phyloP scores from a whole-genome alignment of 2,329 filamentous ascomycete genomes.

The Calonectria leucothoes region DNA sequence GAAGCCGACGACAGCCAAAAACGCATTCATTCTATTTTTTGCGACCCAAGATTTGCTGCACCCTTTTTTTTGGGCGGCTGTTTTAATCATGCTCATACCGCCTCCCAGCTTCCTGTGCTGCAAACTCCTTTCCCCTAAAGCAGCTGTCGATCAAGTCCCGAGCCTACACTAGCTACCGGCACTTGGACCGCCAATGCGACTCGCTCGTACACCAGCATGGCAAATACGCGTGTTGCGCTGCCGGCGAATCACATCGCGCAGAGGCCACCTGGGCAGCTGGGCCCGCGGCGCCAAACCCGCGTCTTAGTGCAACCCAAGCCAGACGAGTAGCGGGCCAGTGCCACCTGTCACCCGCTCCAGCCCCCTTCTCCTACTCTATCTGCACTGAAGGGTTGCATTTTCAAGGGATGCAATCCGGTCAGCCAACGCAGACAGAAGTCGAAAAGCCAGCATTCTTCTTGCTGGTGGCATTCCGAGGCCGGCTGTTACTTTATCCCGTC shows the following conservation, averaged over 20 bases:
- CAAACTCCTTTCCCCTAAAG: background rate
- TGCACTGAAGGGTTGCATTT: background rate
- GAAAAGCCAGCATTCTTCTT: background rate
- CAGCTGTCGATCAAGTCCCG: background rate
- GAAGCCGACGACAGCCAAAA: background rate
- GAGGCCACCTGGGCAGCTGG: background rate
- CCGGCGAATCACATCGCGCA: background rate
- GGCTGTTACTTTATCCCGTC: background rate
- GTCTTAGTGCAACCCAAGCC: background rate
- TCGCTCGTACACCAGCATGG: background rate
- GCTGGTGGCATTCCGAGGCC: background rate
- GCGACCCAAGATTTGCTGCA: background rate
- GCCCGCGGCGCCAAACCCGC: background rate
- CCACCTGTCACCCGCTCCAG: constrained; percentile 5
- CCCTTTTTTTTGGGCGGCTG: background rate
- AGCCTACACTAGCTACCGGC: background rate
- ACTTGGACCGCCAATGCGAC: background rate
- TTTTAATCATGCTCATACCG: background rate
- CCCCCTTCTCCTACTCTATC: background rate
- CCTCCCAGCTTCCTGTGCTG: background rate
- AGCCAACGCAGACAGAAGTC: background rate
- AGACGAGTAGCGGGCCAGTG: background rate
- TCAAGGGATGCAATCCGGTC: background rate
- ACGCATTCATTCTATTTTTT: background rate
- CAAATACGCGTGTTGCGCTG: background rate